These are phyloP conservation scores for Hemileccinum impolitum DNA, from an alignment of 768 basidiomycete genomes.

Conservation along the genomic window DNA sequence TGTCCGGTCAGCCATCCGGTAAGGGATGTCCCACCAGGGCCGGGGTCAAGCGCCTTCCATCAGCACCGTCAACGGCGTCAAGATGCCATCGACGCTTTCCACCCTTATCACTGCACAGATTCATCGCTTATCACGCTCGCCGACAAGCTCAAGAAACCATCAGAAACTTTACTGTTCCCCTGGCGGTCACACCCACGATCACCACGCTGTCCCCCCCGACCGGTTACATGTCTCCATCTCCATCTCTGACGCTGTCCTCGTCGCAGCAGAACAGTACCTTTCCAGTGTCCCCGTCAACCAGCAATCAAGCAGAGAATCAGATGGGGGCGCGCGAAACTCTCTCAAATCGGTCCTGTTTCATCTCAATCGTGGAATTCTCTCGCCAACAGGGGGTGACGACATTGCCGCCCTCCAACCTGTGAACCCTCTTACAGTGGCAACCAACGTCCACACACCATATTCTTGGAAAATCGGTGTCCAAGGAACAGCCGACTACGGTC, in stretches of 20 bases:
- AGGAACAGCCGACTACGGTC: background rate
- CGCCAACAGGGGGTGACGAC: background rate
- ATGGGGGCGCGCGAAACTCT: background rate
- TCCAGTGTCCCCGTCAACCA: background rate
- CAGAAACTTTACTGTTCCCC: constrained; percentile 12
- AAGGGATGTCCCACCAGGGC: background rate
- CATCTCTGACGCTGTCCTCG: constrained; percentile 22
- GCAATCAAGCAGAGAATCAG: background rate
- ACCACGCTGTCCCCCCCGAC: constrained; percentile 8
- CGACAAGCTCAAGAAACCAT: background rate
- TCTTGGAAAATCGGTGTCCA: background rate
- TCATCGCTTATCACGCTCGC: background rate
- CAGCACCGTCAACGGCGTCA: background rate
- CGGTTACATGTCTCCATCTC: constrained; percentile 23
- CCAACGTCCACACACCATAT: background rate
- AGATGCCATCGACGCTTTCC: constrained; percentile 10
- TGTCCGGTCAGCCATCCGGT: constrained; percentile 7
- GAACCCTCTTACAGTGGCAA: background rate
- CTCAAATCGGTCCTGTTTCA: background rate
- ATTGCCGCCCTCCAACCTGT: background rate
- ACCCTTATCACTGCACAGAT: background rate
- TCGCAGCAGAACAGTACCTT: constrained; percentile 15
- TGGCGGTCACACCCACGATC: constrained; percentile 10
- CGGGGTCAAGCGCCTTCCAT: no score
- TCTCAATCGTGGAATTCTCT: background rate